Evolutionary conservation across 306 rosid species (phyloP), one percentile per base, ranked within the genome.

Genomic region (Quillaja saponaria): DNA sequence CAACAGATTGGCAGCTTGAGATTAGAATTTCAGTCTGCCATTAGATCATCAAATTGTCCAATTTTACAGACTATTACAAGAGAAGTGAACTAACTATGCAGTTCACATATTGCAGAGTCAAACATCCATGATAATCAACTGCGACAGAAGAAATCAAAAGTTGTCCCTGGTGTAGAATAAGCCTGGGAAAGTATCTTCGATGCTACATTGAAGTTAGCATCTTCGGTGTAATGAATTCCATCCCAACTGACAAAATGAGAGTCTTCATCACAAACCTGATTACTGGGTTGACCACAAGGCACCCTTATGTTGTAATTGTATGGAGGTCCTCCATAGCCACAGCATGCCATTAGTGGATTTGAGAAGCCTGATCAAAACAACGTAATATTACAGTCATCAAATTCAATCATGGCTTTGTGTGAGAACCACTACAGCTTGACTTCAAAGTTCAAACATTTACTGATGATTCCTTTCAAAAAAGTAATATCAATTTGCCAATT

Each of bases 241-340:
- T 91, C 98, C 98, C 98, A 91, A 52, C 75, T 88, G 34, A 84
- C 71, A 48, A 68, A 60, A 31, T 35, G 64, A 10, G 95, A 73
- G 49, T 83, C 88, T 67, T 91, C 88, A 2, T 41, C 61, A 31
- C 95, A 91, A 10, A 79, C 96, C 54, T 82, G 72, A 74, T 64
- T 41, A 49, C 98, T 96, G 9, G 90, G 84, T 13, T 79, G 84
- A 55, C 96, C 96, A 39, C 96, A 88, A 2, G 92, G 84, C 63
- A 88, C 78, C 44, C 79, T 72, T 13, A 35, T 46, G 37, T 86
- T 72, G 72, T 82, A 92, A 58, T 92, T 92, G 82, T 92, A 88
- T 7, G 98, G 96, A 47, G 90, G 94, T 8, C 98, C 96, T 55
- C 98, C 98, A 10, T 10, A 60, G 11, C 98, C 98, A 34, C 98